phyloP scores from a whole-genome alignment of 2,329 filamentous ascomycete species.

The Fusarium sulawesiense region DNA sequence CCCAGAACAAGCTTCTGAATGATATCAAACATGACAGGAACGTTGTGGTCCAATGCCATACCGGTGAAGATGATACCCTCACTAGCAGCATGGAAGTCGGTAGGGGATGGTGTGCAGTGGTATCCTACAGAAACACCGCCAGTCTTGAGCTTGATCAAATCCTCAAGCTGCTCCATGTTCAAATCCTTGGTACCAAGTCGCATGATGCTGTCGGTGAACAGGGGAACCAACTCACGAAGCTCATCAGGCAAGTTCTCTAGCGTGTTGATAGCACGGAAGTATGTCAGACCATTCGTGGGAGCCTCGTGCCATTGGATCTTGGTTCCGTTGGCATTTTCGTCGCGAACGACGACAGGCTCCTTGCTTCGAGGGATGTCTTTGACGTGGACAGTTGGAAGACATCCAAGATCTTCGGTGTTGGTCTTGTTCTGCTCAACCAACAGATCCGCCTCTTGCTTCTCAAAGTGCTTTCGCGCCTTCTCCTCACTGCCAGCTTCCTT shows the following conservation, averaged over 20 bases:
- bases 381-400: conserved; percentile 87
- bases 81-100: conserved; percentile 73
- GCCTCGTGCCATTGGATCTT: conserved; percentile 91
- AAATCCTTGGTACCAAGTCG: conserved; percentile 88
- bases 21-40: conserved; percentile 90
- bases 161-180: conserved; percentile 94
- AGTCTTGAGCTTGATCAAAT: conserved; percentile 95
- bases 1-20: conserved; percentile 83
- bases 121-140: conserved; percentile 89
- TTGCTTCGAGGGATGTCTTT: conserved; percentile 86
- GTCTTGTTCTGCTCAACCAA: conserved; percentile 86
- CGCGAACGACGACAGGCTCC: conserved; percentile 68
- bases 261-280: conserved; percentile 89
- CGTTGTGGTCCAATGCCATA: conserved; percentile 88
- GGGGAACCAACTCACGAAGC: conserved; percentile 82
- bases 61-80: conserved; percentile 89
- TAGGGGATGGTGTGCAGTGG: conserved; percentile 82
- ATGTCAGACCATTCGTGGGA: conserved; percentile 94
- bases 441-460: conserved; percentile 81
- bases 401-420: conserved; percentile 85
- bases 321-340: conserved; percentile 72
- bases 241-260: conserved; percentile 85
- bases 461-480: conserved; percentile 77
- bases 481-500: conserved; percentile 76
- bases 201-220: conserved; percentile 94